A percentile compares a stretch with the other conserved stretches of the same genome.
Evolutionary conservation across 2,329 filamentous ascomycete species (phyloP).

Genomic region (Exophiala dermatitidis): DNA sequence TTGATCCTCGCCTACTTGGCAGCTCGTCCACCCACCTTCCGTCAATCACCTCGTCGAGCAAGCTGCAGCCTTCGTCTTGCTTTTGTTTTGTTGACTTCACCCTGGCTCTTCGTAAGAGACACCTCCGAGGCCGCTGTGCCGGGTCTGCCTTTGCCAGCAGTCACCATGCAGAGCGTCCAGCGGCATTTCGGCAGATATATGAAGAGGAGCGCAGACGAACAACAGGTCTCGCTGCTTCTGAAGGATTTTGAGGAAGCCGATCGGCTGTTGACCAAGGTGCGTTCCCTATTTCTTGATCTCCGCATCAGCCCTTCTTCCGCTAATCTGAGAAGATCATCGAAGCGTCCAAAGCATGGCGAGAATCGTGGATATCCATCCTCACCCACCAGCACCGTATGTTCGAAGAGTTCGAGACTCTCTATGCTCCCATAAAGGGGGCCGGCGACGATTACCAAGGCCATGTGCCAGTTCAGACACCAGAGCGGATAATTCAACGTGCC

Average conservation of each 20-base stretch:
- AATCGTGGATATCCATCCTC: constrained; percentile 68
- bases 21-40: not conserved
- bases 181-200: constrained; percentile 66
- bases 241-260: constrained; percentile 77
- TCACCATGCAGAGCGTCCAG: constrained; percentile 63
- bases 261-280: constrained; percentile 63
- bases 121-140: constrained; percentile 1
- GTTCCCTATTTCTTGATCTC: constrained; percentile 10
- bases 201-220: constrained; percentile 65
- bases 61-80: not conserved
- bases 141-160: constrained; percentile 5
- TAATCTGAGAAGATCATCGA: constrained; percentile 57
- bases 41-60: not conserved
- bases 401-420: constrained; percentile 63
- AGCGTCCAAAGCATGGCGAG: constrained; percentile 66
- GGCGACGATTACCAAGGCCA: constrained; percentile 51
- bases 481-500: constrained; percentile 56
- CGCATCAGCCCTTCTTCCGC: constrained; percentile 11
- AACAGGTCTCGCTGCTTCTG: constrained; percentile 65
- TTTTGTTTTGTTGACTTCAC: not conserved
- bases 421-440: constrained; percentile 66
- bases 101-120: not conserved
- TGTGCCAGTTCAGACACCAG: constrained; percentile 54
- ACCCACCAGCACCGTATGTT: constrained; percentile 60
- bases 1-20: not conserved